Evolutionary conservation across 1,284 basidiomycete species (phyloP).

Genomic region (Sutorius eximius): DNA sequence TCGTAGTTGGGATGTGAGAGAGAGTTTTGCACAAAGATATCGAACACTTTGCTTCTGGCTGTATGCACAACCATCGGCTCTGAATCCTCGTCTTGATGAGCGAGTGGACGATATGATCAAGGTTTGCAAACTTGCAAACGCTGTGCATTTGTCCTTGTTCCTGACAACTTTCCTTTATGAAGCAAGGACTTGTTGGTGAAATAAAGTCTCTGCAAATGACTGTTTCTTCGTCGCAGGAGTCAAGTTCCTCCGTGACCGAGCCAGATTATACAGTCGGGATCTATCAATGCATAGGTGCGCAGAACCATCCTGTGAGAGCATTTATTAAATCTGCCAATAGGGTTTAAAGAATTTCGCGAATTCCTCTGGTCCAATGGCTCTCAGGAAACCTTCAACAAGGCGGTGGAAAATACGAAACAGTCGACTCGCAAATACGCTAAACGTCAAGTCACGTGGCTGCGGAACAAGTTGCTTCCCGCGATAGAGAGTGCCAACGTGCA

Average conservation of each 20-base stretch:
- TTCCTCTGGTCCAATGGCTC: constrained; percentile 53
- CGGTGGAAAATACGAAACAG: constrained; percentile 80
- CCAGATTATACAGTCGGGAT: constrained; percentile 79
- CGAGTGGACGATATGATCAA: constrained; percentile 91
- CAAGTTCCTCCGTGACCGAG: constrained; percentile 4
- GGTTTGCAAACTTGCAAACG: constrained; percentile 48
- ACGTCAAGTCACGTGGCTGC: constrained; percentile 90
- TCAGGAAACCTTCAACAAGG: constrained; percentile 51
- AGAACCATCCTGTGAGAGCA: neutral
- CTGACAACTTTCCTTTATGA: constrained; percentile 12
- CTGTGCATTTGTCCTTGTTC: constrained; percentile 1
- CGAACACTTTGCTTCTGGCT: constrained; percentile 91
- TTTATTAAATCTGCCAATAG: constrained; percentile 41
- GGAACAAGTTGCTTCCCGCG: constrained; percentile 85
- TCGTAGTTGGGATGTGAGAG: neutral
- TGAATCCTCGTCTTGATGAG: constrained; percentile 72
- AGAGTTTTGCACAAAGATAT: constrained; percentile 51
- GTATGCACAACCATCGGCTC: constrained; percentile 67
- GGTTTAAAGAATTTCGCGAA: constrained; percentile 85
- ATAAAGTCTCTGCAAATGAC: constrained; percentile 55
- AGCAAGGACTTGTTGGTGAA: constrained; percentile 87
- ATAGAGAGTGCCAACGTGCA: constrained; percentile 52
- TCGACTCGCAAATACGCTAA: constrained; percentile 93
- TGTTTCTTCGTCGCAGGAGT: constrained; percentile 22
- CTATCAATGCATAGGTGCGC: constrained; percentile 89